Conservation (phyloP, 1,139 yeast species). For the Fermentozyma sake region DNA sequence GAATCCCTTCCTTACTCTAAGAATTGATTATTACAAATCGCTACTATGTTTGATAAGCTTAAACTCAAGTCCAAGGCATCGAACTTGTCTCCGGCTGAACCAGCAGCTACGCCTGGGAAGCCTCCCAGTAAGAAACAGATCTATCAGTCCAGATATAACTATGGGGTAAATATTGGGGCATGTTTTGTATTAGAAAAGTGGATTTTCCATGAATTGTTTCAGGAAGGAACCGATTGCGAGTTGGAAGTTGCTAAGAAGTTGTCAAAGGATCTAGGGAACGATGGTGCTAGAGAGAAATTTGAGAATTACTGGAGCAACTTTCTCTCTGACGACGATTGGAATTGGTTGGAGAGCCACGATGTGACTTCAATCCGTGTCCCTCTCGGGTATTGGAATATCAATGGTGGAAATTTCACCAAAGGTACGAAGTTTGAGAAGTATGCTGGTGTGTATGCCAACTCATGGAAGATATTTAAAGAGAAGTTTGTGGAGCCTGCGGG, state of each 20-base stretch:
- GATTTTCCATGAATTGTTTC: constrained; percentile 58
- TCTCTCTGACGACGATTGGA: constrained; percentile 70
- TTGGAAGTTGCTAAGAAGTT: constrained; percentile 61
- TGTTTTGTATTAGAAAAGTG: constrained; percentile 77
- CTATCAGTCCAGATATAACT: constrained; percentile 62
- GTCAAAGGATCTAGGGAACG: constrained; percentile 46
- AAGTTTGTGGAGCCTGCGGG: constrained; percentile 53
- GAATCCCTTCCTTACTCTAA: no score
- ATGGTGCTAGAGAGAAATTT: constrained; percentile 50
- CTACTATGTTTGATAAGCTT: constrained; percentile 42
- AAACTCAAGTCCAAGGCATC: constrained; percentile 36
- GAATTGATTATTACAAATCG: no score
- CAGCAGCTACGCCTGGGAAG: constrained; percentile 26
- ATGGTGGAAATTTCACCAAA: constrained; percentile 53
- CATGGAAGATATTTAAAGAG: constrained; percentile 61
- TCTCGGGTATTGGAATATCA: constrained; percentile 84
- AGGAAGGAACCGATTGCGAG: constrained; percentile 56
- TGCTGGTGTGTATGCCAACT: constrained; percentile 52
- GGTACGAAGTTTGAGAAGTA: constrained; percentile 60
- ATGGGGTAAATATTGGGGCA: constrained; percentile 86
- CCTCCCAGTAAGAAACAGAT: constrained; percentile 49
- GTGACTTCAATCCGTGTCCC: constrained; percentile 83
- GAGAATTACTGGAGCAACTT: constrained; percentile 71
- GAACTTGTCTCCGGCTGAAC: constrained; percentile 23
- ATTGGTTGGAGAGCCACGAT: constrained; percentile 60